Evolutionary conservation across 1,139 yeast species (phyloP).

Genomic region (Schizosaccharomyces versatilis): DNA sequence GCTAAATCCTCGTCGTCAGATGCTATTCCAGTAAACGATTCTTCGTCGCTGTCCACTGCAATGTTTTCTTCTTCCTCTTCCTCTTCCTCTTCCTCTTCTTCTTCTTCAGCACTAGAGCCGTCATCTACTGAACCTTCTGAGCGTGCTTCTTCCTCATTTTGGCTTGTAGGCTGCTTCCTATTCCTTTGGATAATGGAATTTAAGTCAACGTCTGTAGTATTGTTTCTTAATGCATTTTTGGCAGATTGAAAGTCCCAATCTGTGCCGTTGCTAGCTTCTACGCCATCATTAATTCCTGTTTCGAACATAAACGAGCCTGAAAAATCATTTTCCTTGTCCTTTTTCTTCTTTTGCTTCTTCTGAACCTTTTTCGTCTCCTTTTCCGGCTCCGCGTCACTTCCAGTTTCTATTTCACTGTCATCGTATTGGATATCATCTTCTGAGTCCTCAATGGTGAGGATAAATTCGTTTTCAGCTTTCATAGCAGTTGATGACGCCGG

Average conservation of each 20-base stretch:
- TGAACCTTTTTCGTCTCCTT: not conserved
- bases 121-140: not conserved
- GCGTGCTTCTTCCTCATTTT: not conserved
- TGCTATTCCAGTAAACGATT: constrained; percentile 13
- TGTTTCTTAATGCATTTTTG: not conserved
- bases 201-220: not conserved
- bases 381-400: not conserved
- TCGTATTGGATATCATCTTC: constrained; percentile 2
- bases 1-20: constrained; percentile 17
- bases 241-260: not conserved
- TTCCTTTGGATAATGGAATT: not conserved
- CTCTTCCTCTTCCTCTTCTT: constrained; percentile 12
- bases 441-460: constrained; percentile 3
- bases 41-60: constrained; percentile 15
- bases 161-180: not conserved
- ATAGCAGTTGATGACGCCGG: constrained; percentile 17
- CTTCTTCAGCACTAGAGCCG: not conserved
- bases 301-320: not conserved
- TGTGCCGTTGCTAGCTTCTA: not conserved
- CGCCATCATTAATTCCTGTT: not conserved
- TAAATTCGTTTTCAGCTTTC: constrained; percentile 25
- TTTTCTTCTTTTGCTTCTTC: constrained; percentile 1
- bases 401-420: constrained; percentile 1
- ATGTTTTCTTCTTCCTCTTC: constrained; percentile 19
- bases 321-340: not conserved